These are phyloP conservation scores for Auriculariales sp. DNA, from an alignment of 768 basidiomycete species.

Conservation along the genomic window DNA sequence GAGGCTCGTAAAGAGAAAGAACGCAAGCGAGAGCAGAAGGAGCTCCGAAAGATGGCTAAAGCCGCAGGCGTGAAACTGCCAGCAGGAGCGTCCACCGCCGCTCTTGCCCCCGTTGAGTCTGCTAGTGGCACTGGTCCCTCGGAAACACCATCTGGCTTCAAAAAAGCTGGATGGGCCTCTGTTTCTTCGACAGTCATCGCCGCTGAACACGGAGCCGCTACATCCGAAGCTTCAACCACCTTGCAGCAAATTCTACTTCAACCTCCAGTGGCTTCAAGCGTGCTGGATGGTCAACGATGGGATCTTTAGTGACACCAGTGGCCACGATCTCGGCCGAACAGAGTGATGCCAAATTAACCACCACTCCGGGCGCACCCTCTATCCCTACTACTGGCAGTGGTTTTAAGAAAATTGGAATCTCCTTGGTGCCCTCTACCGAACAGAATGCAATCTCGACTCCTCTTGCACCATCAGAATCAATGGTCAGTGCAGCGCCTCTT, in stretches of 20 bases:
- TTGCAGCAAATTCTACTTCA: too few species aligned
- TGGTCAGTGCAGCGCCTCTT: neutral
- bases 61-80: slow-evolving; percentile 63
- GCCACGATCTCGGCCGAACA: neutral
- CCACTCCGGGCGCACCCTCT: neutral
- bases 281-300: neutral
- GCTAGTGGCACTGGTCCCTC: slow-evolving; percentile 8
- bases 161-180: slow-evolving; percentile 36
- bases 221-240: too few species aligned
- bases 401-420: neutral
- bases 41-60: slow-evolving; percentile 68
- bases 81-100: slow-evolving; percentile 14
- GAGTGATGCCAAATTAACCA: neutral
- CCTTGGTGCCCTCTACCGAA: too few species aligned
- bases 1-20: slow-evolving; percentile 78
- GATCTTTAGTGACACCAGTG: neutral
- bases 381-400: neutral
- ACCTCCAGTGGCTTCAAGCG: neutral
- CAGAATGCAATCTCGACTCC: neutral
- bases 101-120: slow-evolving; percentile 7
- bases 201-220: too few species aligned
- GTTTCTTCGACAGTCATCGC: slow-evolving; percentile 19
- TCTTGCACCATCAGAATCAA: neutral
- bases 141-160: slow-evolving; percentile 19
- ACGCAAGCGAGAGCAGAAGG: slow-evolving; percentile 72